Evolutionary conservation across 352 stramenopile species (phyloP).

Genomic region (Globisporangium alternatum): DNA sequence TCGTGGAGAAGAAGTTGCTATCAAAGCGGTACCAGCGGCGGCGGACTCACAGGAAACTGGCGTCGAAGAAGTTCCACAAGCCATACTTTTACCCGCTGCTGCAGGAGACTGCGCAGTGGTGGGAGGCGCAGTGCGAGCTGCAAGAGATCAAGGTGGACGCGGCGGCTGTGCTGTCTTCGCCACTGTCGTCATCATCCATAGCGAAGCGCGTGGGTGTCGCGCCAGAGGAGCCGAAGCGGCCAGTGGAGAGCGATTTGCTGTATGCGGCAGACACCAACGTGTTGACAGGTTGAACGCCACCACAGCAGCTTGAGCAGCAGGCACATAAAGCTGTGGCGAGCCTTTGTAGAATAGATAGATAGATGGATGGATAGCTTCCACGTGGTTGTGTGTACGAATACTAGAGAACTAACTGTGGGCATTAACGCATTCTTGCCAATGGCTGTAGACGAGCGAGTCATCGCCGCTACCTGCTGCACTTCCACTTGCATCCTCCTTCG

Average conservation of each 20-base stretch:
- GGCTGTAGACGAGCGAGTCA: no score
- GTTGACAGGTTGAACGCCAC: not conserved
- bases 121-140: conserved; percentile 26
- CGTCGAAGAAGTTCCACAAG: conserved; percentile 46
- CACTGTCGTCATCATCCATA: not conserved
- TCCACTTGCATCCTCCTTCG: not conserved
- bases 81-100: conserved; percentile 63
- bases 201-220: not conserved
- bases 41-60: not conserved
- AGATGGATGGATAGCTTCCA: not conserved
- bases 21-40: not conserved
- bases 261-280: not conserved
- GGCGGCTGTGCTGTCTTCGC: not conserved
- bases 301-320: not conserved
- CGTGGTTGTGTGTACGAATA: no score
- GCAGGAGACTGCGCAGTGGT: conserved; percentile 55
- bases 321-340: not conserved
- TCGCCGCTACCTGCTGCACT: not conserved
- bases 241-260: not conserved
- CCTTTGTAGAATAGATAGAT: not conserved
- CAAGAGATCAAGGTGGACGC: conserved; percentile 14
- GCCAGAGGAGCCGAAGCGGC: not conserved
- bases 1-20: conserved; percentile 9
- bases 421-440: no score
- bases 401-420: no score